Evolutionary conservation across 306 rosid species (phyloP).

Genomic region (Fragaria ananassa): DNA sequence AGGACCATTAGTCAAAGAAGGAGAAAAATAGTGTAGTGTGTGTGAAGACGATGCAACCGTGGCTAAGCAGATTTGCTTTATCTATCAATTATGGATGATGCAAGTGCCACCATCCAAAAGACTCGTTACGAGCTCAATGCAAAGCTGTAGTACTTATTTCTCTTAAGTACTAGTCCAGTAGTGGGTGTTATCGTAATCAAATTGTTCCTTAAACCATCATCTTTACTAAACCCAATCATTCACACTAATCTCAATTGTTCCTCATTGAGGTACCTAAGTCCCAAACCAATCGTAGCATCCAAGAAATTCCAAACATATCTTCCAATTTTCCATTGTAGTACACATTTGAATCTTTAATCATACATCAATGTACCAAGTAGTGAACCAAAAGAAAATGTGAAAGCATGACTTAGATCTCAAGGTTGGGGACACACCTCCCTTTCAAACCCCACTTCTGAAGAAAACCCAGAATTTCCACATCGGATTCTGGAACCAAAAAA

Average conservation of each 20-base stretch:
- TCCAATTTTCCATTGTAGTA: not conserved
- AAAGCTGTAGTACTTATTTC: no score
- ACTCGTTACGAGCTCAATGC: no score
- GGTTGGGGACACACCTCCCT: slow-evolving; percentile 19
- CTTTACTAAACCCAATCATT: not conserved
- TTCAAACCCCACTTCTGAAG: slow-evolving; percentile 53
- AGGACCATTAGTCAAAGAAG: no score
- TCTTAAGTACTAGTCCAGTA: no score
- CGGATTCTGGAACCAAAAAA: slow-evolving; percentile 35
- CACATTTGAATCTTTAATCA: not conserved
- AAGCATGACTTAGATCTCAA: slow-evolving; percentile 9
- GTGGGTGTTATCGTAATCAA: no score
- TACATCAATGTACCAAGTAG: not conserved
- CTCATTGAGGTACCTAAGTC: not conserved
- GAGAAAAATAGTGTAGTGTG: no score
- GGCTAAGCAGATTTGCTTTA: no score
- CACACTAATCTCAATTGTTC: not conserved
- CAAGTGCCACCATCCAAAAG: no score
- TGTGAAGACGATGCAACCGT: no score
- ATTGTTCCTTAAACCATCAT: not conserved
- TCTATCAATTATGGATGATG: no score
- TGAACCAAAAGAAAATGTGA: slow-evolving; percentile 2
- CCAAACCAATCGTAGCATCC: not conserved
- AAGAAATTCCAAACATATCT: not conserved
- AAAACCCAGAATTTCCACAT: slow-evolving; percentile 45